Base-by-base conservation (phyloP, 1,139 yeast genomes). In the Nakaseomyces glabratus region DNA sequence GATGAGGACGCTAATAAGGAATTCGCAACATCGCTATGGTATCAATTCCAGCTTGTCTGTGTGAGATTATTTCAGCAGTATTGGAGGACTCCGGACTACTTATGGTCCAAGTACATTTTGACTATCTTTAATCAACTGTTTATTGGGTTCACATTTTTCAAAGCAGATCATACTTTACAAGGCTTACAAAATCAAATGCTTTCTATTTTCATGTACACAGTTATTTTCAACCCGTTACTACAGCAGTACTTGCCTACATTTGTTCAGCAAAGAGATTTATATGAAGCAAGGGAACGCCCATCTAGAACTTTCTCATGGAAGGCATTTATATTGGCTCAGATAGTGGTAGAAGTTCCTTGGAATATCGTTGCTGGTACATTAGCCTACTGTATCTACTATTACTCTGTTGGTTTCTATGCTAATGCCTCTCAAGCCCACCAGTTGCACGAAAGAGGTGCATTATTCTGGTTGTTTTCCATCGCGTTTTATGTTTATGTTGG, bases 231-330 rank as follows among this genome's bases (percentile, higher is more conserved):
- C 43, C 76, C 84, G 28, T 51, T 80, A 43, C 55, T 76, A 37
- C 81, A 82, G 57, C 94, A 84, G 58, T 71, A 76, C 64, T 63
- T 82, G 51, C 93, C 94, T 28, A 64, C 70, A 38, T 82, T 68
- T 53, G 77, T 79, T 33, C 58, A 62, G 32, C 93, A 81, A 58
- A 74, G 95, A 61, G 76, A 76, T 47, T 63, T 86, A 32, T 86
- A 82, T 55, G 95, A 84, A 56, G 88, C 79, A n/a, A 74, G 95
- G 55, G 96, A 86, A 59, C 73, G 93, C 26, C 95, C 95, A 9
- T 77, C 73, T 42, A 73, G 64, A 62, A 76, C 65, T 28, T 82
- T 65, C 45, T 63, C 73, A 2, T 74, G 93, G 93, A 46, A 65
- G 59, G 68, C 74, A 39, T 64, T 69, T 59, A 60, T 84, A 58